Evolutionary conservation across 371 early-diverging fungal species (phyloP).

Genomic region (Mucor racemosus): DNA sequence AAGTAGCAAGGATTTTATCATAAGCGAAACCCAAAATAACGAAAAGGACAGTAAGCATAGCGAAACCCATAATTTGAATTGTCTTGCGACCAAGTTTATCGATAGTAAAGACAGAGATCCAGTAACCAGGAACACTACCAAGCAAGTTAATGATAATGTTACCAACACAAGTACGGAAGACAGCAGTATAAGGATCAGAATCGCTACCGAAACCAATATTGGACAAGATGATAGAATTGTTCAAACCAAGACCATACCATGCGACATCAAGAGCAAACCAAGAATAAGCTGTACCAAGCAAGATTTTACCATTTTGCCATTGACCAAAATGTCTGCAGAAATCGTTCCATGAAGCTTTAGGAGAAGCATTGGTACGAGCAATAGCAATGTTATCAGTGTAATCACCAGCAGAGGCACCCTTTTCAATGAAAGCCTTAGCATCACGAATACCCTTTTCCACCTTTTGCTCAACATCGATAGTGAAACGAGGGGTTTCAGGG

Average conservation of each 20-base stretch:
- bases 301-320: slow-evolving; percentile 59
- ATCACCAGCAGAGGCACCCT: slow-evolving; percentile 38
- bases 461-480: slow-evolving; percentile 74
- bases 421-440: slow-evolving; percentile 50
- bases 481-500: slow-evolving; percentile 86
- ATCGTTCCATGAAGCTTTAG: slow-evolving; percentile 53
- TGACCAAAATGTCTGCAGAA: slow-evolving; percentile 67
- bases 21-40: slow-evolving; percentile 53
- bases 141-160: slow-evolving; percentile 78
- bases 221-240: slow-evolving; percentile 69
- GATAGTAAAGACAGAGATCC: slow-evolving; percentile 81
- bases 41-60: slow-evolving; percentile 53
- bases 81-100: slow-evolving; percentile 83
- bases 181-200: slow-evolving; percentile 53
- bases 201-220: slow-evolving; percentile 71
- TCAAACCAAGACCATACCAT: slow-evolving; percentile 86
- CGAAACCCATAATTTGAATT: slow-evolving; percentile 80
- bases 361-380: slow-evolving; percentile 26
- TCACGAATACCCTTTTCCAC: slow-evolving; percentile 63
- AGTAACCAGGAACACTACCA: slow-evolving; percentile 89
- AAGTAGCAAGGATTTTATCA: slow-evolving; percentile 53
- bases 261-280: slow-evolving; percentile 88
- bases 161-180: slow-evolving; percentile 69
- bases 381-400: slow-evolving; percentile 40
- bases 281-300: slow-evolving; percentile 65